phyloP scores from a whole-genome alignment of 2,329 filamentous ascomycete genomes.

The Xylariomycetidae sp. region DNA sequence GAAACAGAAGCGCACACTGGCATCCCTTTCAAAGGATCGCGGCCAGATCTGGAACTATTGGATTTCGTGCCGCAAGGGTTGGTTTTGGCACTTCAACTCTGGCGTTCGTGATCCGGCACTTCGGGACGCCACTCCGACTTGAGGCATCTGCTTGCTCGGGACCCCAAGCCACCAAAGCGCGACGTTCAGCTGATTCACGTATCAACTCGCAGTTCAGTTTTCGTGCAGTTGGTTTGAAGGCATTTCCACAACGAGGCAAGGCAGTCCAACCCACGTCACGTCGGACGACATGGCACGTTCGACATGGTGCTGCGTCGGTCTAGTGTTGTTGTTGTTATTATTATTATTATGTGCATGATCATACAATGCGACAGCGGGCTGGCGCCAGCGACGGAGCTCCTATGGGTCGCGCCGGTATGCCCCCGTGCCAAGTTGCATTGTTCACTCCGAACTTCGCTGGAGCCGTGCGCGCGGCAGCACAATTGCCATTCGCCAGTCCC shows the following conservation, averaged over 20 bases:
- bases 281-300: neutral
- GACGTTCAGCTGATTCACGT: neutral
- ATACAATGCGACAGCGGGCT: too few relatives aligned
- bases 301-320: neutral
- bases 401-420: too few relatives aligned
- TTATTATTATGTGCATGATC: too few relatives aligned
- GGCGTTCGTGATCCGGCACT: neutral
- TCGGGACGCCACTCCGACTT: constrained; percentile 1
- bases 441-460: too few relatives aligned
- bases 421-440: too few relatives aligned
- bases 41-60: neutral
- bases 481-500: too few relatives aligned
- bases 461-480: too few relatives aligned
- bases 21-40: neutral
- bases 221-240: neutral
- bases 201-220: neutral
- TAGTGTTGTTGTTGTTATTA: too few relatives aligned
- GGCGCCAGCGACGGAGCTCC: too few relatives aligned
- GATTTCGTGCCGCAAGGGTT: neutral
- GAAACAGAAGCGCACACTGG: neutral
- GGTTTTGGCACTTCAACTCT: neutral
- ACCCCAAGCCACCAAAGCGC: neutral
- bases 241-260: neutral
- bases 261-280: neutral
- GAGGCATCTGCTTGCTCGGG: neutral